Evolutionary conservation across 768 basidiomycete species (phyloP).

Genomic region (Omphalotus guepiniiformis): DNA sequence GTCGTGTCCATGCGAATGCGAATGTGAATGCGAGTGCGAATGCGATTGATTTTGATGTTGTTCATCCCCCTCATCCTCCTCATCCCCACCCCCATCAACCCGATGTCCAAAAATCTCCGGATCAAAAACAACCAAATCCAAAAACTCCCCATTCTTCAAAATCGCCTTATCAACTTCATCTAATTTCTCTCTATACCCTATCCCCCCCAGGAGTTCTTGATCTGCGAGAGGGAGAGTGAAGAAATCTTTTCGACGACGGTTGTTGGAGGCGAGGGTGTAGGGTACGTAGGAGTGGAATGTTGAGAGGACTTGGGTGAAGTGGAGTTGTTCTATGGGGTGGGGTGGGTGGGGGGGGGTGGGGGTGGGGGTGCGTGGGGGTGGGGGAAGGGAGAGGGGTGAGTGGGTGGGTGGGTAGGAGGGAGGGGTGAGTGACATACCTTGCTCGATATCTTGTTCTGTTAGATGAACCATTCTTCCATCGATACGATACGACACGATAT

Average conservation of each 20-base stretch:
- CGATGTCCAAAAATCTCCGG: conserved; percentile 71
- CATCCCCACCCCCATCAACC: conserved; percentile 12
- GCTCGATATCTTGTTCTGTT: no score
- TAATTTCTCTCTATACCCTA: conserved; percentile 80
- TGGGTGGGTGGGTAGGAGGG: no score
- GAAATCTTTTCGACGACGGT: conserved; percentile 71
- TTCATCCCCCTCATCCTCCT: conserved; percentile 7
- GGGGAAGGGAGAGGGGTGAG: no score
- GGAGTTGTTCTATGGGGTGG: no score
- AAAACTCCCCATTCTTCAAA: conserved; percentile 71
- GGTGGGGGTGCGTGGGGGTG: no score
- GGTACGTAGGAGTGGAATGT: conserved; percentile 16
- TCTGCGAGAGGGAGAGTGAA: conserved; percentile 67
- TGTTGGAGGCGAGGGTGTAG: conserved; percentile 34
- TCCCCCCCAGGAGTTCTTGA: conserved; percentile 55
- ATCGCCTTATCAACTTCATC: conserved; percentile 80
- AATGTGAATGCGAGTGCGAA: conserved; percentile 28
- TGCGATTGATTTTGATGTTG: conserved; percentile 27
- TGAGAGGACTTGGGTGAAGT: no score
- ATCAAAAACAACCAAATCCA: conserved; percentile 68
- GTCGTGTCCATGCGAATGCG: conserved; percentile 16
- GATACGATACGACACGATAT: no score
- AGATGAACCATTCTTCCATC: no score
- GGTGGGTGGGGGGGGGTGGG: no score
- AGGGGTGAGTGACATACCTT: no score